Evolutionary conservation across 352 stramenopile species (phyloP), one percentile per base, ranked within the genome.

Genomic region (Phytopythium mirpurense): DNA sequence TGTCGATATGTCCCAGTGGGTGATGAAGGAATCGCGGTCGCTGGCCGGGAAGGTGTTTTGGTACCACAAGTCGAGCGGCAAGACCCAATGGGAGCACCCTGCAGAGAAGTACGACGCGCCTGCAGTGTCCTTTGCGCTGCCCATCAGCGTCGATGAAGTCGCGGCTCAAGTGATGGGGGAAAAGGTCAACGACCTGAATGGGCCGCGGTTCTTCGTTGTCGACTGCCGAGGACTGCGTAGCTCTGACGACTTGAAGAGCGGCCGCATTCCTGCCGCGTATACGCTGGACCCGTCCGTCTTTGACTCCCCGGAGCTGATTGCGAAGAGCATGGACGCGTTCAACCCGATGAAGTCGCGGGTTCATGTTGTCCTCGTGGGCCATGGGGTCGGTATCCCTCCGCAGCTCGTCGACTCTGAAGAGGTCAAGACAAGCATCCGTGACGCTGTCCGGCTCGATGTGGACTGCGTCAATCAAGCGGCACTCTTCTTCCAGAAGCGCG

Each of bases 1-100:
- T 18, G 77, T 90, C 23, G 80, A 90, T 69, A 90, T 90, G 80
- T 85, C 74, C 14, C 67, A 90, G 51, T 90, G 80, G 80, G 72
- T 86, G 34, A 83, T 80, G 62, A 85, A 84, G 35, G 77, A 90
- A 42, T 90, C 80, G 34, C 68, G 69, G 16, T 88, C 77, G 31
- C 79, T 86, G 24, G 74, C 77, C 1, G 80, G 80, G 9, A 90
- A 90, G 42, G 70, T 85, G 35, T 90, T 90, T 37, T 90, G 80
- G 80, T 88, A 90, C 36, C 74, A 90, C 48, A 83, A 65, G 12
- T 65, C 78, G n/a, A 86, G 74, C 0, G 80, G 80, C 1, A 85
- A 84, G 31, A 88, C 80, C 0, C 82, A 93, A 57, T 93, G 79
- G 79, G 82, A 93, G 44, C 82, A 93, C 42, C 82, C 82, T 18